Percentiles rank a stretch among this genome's conserved stretches.
These are phyloP conservation scores for Ophiocordyceps robertsii DNA, from an alignment of 2,329 filamentous ascomycete genomes.

Conservation along the genomic window DNA sequence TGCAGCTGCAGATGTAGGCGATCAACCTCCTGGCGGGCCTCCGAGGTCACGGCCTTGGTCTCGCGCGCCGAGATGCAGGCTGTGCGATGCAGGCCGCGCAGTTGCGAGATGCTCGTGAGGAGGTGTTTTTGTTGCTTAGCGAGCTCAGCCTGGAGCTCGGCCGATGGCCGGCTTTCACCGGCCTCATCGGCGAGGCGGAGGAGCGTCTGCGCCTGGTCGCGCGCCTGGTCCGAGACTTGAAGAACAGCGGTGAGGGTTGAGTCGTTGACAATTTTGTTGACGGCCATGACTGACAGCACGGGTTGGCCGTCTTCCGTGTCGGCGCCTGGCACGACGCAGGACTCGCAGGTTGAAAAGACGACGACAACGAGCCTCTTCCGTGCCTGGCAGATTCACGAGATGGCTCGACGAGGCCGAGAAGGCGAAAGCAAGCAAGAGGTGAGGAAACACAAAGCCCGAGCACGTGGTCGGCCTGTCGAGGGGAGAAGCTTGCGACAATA, in stretches of 20 bases:
- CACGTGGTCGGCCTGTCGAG: too few relatives aligned
- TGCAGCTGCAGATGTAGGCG: constrained; percentile 83
- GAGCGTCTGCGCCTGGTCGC: constrained; percentile 55
- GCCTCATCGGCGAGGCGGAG: constrained; percentile 39
- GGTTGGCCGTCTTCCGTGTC: too few relatives aligned
- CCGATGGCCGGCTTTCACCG: constrained; percentile 25
- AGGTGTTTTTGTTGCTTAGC: constrained; percentile 70
- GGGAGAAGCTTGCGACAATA: not conserved
- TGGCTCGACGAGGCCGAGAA: too few relatives aligned
- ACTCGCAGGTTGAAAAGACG: not conserved
- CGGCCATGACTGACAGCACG: constrained; percentile 15
- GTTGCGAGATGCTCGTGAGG: constrained; percentile 62
- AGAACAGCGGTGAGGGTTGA: constrained; percentile 52
- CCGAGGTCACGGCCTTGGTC: constrained; percentile 75
- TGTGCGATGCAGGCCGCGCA: constrained; percentile 71
- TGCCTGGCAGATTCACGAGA: too few relatives aligned
- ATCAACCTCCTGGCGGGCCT: constrained; percentile 83
- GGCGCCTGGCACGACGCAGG: too few relatives aligned
- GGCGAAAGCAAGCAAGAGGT: too few relatives aligned
- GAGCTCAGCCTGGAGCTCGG: constrained; percentile 42
- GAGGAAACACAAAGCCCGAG: too few relatives aligned
- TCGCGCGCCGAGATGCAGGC: constrained; percentile 70
- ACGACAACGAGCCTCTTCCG: not conserved
- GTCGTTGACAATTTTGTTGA: constrained; percentile 26
- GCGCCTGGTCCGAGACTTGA: constrained; percentile 57